phyloP scores from a whole-genome alignment of 2,329 filamentous ascomycete genomes.

The Pleoardoris graminearum region DNA sequence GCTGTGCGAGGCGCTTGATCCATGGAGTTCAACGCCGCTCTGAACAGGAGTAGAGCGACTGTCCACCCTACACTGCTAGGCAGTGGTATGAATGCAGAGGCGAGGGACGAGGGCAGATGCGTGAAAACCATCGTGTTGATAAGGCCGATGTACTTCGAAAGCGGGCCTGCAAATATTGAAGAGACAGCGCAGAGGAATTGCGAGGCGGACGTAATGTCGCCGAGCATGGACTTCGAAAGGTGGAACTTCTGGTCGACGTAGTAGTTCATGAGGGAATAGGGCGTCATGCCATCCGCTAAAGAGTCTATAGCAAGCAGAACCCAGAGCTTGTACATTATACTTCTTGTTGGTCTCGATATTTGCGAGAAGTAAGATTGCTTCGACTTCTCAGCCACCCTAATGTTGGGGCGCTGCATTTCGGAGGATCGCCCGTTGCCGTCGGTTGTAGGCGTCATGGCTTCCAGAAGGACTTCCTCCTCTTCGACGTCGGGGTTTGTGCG shows the following conservation, averaged over 20 bases:
- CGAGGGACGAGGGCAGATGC: slow-evolving; percentile 63
- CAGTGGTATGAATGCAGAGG: slow-evolving; percentile 59
- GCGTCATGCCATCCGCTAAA: slow-evolving; percentile 64
- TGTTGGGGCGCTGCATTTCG: neutral
- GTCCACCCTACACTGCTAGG: slow-evolving; percentile 57
- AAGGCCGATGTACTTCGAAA: slow-evolving; percentile 62
- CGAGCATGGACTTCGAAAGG: slow-evolving; percentile 57
- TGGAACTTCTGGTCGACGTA: slow-evolving; percentile 44
- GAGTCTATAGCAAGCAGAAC: slow-evolving; percentile 67
- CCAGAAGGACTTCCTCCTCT: slow-evolving; percentile 40
- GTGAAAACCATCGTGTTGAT: slow-evolving; percentile 59
- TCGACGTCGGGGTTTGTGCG: slow-evolving; percentile 19
- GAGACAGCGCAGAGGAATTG: slow-evolving; percentile 58
- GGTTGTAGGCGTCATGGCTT: slow-evolving; percentile 38
- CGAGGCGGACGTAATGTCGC: slow-evolving; percentile 58
- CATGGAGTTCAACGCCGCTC: slow-evolving; percentile 68
- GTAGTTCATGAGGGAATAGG: slow-evolving; percentile 43
- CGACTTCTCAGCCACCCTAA: slow-evolving; percentile 16
- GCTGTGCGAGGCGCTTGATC: slow-evolving; percentile 69
- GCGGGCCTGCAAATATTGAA: slow-evolving; percentile 60
- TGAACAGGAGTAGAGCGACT: slow-evolving; percentile 60
- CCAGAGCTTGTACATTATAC: slow-evolving; percentile 67
- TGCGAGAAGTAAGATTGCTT: slow-evolving; percentile 49
- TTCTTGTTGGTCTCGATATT: slow-evolving; percentile 61
- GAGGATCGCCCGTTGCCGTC: slow-evolving; percentile 31